Base-by-base conservation (phyloP, 2,329 filamentous ascomycete species). In the Aspergillus japonicus region DNA sequence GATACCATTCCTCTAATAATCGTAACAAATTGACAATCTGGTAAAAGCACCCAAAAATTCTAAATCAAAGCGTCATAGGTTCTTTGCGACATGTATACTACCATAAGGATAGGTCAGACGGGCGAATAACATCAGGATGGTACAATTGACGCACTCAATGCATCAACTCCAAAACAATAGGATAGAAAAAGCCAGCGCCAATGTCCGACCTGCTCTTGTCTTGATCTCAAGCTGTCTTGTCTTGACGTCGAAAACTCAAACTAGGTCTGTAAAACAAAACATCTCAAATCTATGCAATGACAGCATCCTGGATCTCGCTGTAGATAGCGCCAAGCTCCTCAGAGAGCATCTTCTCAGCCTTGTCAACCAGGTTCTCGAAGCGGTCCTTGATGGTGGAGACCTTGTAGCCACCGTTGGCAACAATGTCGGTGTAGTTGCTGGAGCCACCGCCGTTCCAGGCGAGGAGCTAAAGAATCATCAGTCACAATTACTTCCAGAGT, bases 391-490 rank as follows among this genome's bases (percentile, higher is more conserved):
- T 68, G 54, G 77, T 69, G 35, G 53, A 47, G 26, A 55, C 82
- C 69, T 85, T 83, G 83, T 93, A 94, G 71, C 86, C 82, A 72
- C 91, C 90, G 69, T 87, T 82, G 69, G 87, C 80, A 65, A 96
- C 79, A 72, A 97, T 96, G 70, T 90, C 83, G 62, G 86, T 85
- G 87, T 91, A 97, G 89, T 99, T 96, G 82, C 85, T 88, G 75
- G 87, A 90, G 73, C 95, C 95, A 81, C 92, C 96, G 76, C 96
- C 95, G 86, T 99, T 99, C 94, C 93, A 99, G 78, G 94, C 94
- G 64, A 99, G 92, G 74, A 96, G 84, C 81, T 83, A 66, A 5
- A 60, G 59, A 1, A 23, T 16, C 48, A 65, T 66, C 75, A 44
- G 19, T 58, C 42, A 5, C 24, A 42, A 16, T 58, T 44, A 5